A percentile compares a stretch with the other conserved stretches of the same genome.
These are phyloP conservation scores for Rosellinia necatrix DNA, from an alignment of 2,329 filamentous ascomycete species.

Conservation along the genomic window DNA sequence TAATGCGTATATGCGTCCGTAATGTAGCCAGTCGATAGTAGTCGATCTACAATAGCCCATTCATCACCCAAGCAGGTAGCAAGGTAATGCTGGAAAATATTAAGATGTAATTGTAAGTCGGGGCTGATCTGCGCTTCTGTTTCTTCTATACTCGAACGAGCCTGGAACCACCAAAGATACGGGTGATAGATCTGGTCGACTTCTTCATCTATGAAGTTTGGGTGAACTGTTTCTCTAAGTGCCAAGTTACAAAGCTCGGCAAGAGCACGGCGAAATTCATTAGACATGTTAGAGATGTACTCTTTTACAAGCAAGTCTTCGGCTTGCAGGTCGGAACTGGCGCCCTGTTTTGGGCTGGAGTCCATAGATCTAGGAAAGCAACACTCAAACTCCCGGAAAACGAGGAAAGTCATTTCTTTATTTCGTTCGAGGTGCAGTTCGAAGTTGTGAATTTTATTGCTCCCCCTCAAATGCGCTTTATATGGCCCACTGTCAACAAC, in stretches of 20 bases:
- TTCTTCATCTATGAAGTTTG: background rate
- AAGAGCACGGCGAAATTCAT: conserved; percentile 4
- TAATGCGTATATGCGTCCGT: background rate
- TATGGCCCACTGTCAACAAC: conserved; percentile 12
- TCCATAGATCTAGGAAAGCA: too few relatives aligned
- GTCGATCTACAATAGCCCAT: background rate
- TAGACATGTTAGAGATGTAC: conserved; percentile 8
- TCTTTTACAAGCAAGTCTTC: conserved; percentile 10
- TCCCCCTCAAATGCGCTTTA: conserved; percentile 8
- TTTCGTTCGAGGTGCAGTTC: conserved; percentile 11
- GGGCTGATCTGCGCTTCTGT: background rate
- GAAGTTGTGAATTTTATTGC: conserved; percentile 17
- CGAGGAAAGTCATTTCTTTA: conserved; percentile 12
- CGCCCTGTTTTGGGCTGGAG: background rate
- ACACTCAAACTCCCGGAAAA: conserved; percentile 10
- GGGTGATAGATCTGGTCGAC: conserved; percentile 4
- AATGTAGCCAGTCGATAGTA: conserved; percentile 4
- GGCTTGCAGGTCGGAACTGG: background rate
- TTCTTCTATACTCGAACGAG: conserved; percentile 4
- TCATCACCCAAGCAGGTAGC: background rate
- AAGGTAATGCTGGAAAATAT: conserved; percentile 4
- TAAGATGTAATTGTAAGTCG: background rate
- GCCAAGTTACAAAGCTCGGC: conserved; percentile 2
- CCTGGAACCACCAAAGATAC: conserved; percentile 16
- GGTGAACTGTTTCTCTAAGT: background rate